phyloP scores from a whole-genome alignment of 768 basidiomycete species.

The Hericium alpestre region DNA sequence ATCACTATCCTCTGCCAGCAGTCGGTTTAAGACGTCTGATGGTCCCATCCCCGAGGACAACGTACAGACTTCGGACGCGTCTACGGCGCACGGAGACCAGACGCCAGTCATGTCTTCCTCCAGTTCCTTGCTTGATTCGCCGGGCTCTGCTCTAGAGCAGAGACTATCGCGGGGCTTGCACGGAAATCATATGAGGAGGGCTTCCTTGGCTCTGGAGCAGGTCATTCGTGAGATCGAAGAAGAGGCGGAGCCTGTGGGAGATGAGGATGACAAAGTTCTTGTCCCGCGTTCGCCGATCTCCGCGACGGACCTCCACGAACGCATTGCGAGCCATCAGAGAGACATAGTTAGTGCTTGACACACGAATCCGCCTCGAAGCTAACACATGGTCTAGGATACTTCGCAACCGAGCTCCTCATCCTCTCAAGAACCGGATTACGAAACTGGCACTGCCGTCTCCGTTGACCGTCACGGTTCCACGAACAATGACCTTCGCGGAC shows the following conservation, averaged over 20 bases:
- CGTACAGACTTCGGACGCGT: background rate
- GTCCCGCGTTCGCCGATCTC: slow-evolving; percentile 48
- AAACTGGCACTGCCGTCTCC: slow-evolving; percentile 63
- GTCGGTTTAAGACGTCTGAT: slow-evolving; percentile 5
- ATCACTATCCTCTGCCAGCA: slow-evolving; percentile 4
- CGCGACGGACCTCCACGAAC: slow-evolving; percentile 5
- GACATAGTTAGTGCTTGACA: slow-evolving; percentile 9
- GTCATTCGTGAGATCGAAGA: slow-evolving; percentile 72
- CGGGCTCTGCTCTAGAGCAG: slow-evolving; percentile 25
- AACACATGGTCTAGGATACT: background rate
- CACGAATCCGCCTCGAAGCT: background rate
- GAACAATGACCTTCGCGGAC: slow-evolving; percentile 39
- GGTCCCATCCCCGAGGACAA: slow-evolving; percentile 7
- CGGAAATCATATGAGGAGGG: slow-evolving; percentile 44
- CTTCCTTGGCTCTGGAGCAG: slow-evolving; percentile 64
- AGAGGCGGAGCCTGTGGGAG: slow-evolving; percentile 38
- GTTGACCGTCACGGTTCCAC: slow-evolving; percentile 41
- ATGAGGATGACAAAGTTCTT: slow-evolving; percentile 54
- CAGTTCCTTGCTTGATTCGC: slow-evolving; percentile 16
- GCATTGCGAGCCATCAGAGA: slow-evolving; percentile 6
- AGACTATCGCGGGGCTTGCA: slow-evolving; percentile 40
- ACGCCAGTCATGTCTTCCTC: slow-evolving; percentile 3
- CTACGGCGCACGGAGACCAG: background rate
- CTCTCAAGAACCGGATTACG: slow-evolving; percentile 29
- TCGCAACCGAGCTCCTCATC: background rate